Evolutionary conservation across 2,329 filamentous ascomycete genomes (phyloP).

Genomic region (Talaromyces piceae): DNA sequence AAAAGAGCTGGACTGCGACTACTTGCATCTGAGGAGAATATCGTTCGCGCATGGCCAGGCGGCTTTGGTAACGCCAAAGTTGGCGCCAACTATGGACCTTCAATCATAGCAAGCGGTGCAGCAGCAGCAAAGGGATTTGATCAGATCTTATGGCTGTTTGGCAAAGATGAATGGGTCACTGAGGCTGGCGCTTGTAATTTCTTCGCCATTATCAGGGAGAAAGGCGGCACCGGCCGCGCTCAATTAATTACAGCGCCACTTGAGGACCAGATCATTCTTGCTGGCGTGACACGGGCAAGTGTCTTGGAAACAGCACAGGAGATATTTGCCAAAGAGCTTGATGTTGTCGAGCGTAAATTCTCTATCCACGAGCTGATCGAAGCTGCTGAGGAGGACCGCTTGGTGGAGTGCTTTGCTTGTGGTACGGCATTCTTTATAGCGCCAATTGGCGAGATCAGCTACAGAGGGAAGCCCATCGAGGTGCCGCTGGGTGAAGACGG

Average conservation of each 20-base stretch:
- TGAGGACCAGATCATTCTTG: slow-evolving; percentile 74
- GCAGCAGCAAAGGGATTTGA: slow-evolving; percentile 67
- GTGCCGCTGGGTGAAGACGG: not conserved
- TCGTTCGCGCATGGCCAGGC: slow-evolving; percentile 85
- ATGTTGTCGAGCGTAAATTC: slow-evolving; percentile 75
- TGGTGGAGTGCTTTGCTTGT: slow-evolving; percentile 78
- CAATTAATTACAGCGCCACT: slow-evolving; percentile 79
- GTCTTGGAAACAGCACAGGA: slow-evolving; percentile 60
- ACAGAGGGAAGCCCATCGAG: not conserved
- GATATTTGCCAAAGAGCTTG: slow-evolving; percentile 53
- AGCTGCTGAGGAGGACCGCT: slow-evolving; percentile 64
- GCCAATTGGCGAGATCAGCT: not conserved
- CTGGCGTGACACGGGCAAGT: slow-evolving; percentile 79
- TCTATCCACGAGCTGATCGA: slow-evolving; percentile 70
- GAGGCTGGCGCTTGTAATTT: slow-evolving; percentile 92
- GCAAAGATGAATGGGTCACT: slow-evolving; percentile 67
- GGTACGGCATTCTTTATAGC: slow-evolving; percentile 57
- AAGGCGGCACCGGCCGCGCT: slow-evolving; percentile 46
- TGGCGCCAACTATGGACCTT: slow-evolving; percentile 88
- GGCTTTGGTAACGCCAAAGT: slow-evolving; percentile 90
- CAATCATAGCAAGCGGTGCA: slow-evolving; percentile 67
- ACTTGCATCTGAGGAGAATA: slow-evolving; percentile 71
- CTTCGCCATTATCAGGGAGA: slow-evolving; percentile 66
- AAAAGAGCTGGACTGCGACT: not conserved
- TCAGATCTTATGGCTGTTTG: slow-evolving; percentile 93